Evolutionary conservation across 352 stramenopile species (phyloP).

Genomic region (Globisporangium perplexum): DNA sequence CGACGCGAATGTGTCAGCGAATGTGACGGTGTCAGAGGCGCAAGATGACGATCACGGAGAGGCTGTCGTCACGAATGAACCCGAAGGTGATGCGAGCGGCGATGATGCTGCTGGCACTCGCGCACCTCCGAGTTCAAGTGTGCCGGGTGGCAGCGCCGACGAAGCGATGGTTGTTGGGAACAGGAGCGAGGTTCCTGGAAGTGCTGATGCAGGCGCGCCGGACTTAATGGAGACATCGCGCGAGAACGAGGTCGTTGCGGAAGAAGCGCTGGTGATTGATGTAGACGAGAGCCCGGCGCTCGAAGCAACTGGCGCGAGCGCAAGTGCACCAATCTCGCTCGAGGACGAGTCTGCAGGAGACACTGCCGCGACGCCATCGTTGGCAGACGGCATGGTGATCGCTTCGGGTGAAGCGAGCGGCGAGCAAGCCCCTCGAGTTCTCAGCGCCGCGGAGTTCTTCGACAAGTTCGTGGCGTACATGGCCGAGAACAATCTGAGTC

Average conservation of each 20-base stretch:
- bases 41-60: not conserved
- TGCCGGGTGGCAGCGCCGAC: not conserved
- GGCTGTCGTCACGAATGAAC: not conserved
- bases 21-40: not conserved
- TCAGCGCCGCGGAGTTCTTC: constrained; percentile 5
- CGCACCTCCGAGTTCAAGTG: not conserved
- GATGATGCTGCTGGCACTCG: too few relatives aligned
- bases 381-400: not conserved
- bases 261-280: not conserved
- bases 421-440: not conserved
- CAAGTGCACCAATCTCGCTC: not conserved
- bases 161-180: too few relatives aligned
- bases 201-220: not conserved
- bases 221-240: not conserved
- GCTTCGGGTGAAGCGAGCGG: too few relatives aligned
- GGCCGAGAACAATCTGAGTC: constrained; percentile 20
- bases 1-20: not conserved
- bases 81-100: not conserved
- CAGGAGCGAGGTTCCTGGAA: not conserved
- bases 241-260: not conserved
- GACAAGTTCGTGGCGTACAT: constrained; percentile 30
- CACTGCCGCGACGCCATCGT: not conserved
- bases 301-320: constrained; percentile 1
- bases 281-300: not conserved
- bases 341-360: not conserved